Base-by-base conservation (phyloP, 1,139 yeast genomes). In the Kluyveromyces sp. region DNA sequence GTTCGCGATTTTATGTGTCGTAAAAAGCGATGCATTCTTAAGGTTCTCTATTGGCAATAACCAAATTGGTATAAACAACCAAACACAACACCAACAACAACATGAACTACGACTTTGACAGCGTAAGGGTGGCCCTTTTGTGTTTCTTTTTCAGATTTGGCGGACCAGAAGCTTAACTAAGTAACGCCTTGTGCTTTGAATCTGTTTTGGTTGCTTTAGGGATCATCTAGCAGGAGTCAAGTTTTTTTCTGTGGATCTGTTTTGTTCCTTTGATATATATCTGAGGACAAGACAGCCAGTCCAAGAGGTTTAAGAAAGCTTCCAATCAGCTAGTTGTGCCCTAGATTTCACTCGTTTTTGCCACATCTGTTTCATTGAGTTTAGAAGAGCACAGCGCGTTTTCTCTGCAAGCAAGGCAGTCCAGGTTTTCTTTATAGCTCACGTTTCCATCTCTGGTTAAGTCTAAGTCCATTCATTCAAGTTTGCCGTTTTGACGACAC, bases 21-120 rank as follows among this genome's bases (percentile, higher is more conserved):
- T 38, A 3, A 3, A 19, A 7, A 7, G 19, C 36, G 41, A 38
- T 30, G 19, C 34, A 37, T 37, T 37, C 40, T n/a, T 19, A n/a
- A n/a, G n/a, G n/a, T n/a, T n/a, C n/a, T n/a, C n/a, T n/a, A n/a
- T n/a, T n/a, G n/a, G n/a, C n/a, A n/a, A n/a, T 33, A 9, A 4
- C 36, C 36, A 19, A 7, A 13, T 32, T 9, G 26, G 26, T 22
- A 22, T 22, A 30, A 30, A 30, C 33, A 30, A 30, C 33, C 7
- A 30, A 30, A 7, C 12, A 30, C 13, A 30, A 15, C 7, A 30
- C 7, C 16, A 30, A 30, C 33, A 7, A 30, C 13, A 30, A 30
- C 13, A 30, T 6, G n/a, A 15, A 22, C 26, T 9, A 22, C 26
- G 9, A 22, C 9, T 6, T 6, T 9, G 9, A 22, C 26, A 6